Evolutionary conservation across 345 rosid species (phyloP), one percentile per base, ranked within the genome.

Genomic region (Bruguiera parviflora): DNA sequence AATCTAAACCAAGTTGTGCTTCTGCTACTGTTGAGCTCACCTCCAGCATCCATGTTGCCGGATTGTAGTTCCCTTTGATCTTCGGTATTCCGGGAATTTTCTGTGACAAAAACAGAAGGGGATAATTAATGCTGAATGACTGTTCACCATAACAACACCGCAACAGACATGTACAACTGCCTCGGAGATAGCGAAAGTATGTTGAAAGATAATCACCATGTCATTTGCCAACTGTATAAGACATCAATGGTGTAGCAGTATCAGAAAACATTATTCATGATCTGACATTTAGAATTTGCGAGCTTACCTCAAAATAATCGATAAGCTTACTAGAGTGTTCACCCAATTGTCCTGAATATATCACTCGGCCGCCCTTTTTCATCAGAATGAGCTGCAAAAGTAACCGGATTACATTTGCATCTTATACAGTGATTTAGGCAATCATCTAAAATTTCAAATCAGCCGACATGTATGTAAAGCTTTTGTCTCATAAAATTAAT

Each of bases 41-140:
- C 52, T 84, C 83, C 56, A 82, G 69, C 85, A 84, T 84, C 88
- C 88, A 84, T 32, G 86, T 84, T 62, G 88, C 86, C 10, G 88
- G 88, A 27, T 84, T 84, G 35, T 82, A 58, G 31, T 78, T 80
- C 49, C 76, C 78, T 66, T 80, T 78, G 59, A 82, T 82, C 64
- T 76, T 80, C 5, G 80, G 76, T 25, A 80, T 80, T 52, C 82
- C 82, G 0, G 80, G 72, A 57, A 83, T 64, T 27, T 47, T 65
- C 83, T 75, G 74, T 32, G 27, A 32, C 3, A 7, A 53, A 25
- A 53, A 63, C 47, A 39, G 47, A 37, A 37, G 43, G 43, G 8
- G 10, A 37, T 8, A 37, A 37, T 11, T 9, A 39, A 39, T 39
- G 47, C 47, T 39, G 1, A 9, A 39, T 39, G 3, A 10, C 47